These are phyloP conservation scores for Trypanosoma rangeli DNA, from an alignment of 208 protist species.

Conservation along the genomic window DNA sequence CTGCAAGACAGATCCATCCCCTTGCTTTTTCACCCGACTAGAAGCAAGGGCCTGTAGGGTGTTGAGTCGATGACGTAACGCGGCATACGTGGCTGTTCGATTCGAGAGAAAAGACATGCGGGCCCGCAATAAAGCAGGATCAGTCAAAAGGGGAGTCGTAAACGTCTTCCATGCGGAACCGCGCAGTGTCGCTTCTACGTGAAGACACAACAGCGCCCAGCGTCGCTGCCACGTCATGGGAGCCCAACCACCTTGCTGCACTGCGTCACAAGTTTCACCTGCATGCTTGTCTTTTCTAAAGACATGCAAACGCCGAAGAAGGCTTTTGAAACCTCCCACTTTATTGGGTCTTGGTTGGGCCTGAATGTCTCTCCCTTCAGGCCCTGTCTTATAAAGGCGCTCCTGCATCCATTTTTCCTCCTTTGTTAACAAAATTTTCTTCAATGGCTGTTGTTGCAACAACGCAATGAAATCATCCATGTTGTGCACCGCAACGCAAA, in stretches of 20 bases:
- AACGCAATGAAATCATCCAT: conserved; percentile 66
- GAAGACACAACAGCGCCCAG: conserved; percentile 32
- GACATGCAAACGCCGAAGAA: conserved; percentile 6
- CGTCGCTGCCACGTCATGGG: conserved; percentile 50
- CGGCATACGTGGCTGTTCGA: conserved; percentile 57
- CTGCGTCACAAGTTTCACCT: conserved; percentile 16
- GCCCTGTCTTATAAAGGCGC: conserved; percentile 19
- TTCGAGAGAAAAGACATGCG: conserved; percentile 64
- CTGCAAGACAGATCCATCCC: background rate
- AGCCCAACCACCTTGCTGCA: conserved; percentile 35
- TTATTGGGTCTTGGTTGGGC: background rate
- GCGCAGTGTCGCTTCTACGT: conserved; percentile 32
- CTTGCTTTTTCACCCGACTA: background rate
- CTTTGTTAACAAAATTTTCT: conserved; percentile 33
- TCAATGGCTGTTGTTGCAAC: conserved; percentile 40
- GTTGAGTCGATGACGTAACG: conserved; percentile 40
- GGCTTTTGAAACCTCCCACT: conserved; percentile 11
- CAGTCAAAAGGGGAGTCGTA: conserved; percentile 59
- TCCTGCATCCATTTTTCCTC: conserved; percentile 49
- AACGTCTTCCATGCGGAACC: conserved; percentile 27
- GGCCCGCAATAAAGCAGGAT: conserved; percentile 44
- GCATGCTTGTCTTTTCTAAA: background rate
- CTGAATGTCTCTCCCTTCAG: background rate
- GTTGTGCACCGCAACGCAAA: conserved; percentile 70
- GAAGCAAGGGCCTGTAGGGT: conserved; percentile 34